Evolutionary conservation across 345 rosid species (phyloP).

Genomic region (Clausena lansium): DNA sequence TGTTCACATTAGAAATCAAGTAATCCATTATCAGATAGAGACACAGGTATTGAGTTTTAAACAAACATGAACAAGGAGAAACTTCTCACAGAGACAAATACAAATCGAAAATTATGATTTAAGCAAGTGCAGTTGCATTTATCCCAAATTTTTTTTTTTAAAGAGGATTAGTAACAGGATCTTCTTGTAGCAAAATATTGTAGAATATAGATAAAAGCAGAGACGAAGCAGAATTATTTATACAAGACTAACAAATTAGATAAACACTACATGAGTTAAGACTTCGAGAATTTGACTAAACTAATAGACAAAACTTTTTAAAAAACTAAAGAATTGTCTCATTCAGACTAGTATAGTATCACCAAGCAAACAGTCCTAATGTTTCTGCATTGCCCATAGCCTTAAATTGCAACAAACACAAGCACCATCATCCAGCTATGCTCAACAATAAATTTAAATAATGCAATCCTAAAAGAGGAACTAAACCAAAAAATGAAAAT

Average conservation of each 20-base stretch:
- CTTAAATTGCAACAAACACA: not conserved
- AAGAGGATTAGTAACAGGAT: not conserved
- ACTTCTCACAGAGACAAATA: not conserved
- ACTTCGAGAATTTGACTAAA: not conserved
- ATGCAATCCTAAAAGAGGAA: not conserved
- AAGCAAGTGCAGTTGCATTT: not conserved
- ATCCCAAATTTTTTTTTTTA: not conserved
- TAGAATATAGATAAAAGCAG: not conserved
- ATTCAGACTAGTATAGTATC: not conserved
- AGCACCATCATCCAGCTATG: not conserved
- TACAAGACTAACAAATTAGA: not conserved
- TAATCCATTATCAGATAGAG: not conserved
- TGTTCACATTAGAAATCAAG: not conserved
- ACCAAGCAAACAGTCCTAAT: not conserved
- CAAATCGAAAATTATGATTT: not conserved
- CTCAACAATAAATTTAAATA: not conserved
- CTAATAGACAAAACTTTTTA: not conserved
- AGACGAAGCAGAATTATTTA: not conserved
- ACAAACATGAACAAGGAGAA: not conserved
- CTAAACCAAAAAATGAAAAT: not conserved
- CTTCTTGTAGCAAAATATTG: not conserved
- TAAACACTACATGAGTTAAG: not conserved
- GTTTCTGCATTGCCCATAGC: not conserved
- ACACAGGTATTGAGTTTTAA: not conserved
- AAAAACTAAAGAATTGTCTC: not conserved